Evolutionary conservation across 2,329 filamentous ascomycete genomes (phyloP).

Genomic region (Aspergillus sp.): DNA sequence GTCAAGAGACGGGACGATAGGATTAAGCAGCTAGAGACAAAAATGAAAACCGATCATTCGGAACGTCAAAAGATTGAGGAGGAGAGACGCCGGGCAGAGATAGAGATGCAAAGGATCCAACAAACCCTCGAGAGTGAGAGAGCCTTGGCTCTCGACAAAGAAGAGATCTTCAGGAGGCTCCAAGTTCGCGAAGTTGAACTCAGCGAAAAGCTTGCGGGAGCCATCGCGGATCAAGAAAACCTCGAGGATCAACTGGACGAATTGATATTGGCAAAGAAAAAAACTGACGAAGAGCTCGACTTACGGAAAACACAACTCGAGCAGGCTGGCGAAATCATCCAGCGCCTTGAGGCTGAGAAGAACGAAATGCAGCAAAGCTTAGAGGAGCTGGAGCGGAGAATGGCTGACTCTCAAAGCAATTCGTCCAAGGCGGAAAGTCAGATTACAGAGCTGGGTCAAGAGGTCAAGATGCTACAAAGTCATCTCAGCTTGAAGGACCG

Average conservation of each 20-base stretch:
- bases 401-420: conserved; percentile 68
- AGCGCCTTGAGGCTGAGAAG: conserved; percentile 83
- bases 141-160: conserved; percentile 93
- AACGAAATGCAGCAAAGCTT: conserved; percentile 68
- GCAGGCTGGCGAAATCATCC: conserved; percentile 85
- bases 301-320: conserved; percentile 79
- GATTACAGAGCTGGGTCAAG: conserved; percentile 74
- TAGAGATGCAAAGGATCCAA: conserved; percentile 85
- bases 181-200: conserved; percentile 89
- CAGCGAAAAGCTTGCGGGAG: conserved; percentile 86
- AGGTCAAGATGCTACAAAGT: conserved; percentile 88
- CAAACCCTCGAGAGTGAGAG: conserved; percentile 94
- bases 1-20: conserved; percentile 94
- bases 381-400: conserved; percentile 66
- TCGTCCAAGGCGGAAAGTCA: conserved; percentile 73
- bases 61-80: conserved; percentile 83
- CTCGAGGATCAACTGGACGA: conserved; percentile 92
- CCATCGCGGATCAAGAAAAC: conserved; percentile 89
- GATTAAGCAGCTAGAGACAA: conserved; percentile 82
- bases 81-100: conserved; percentile 80
- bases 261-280: conserved; percentile 84
- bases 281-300: conserved; percentile 80
- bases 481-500: conserved; percentile 85
- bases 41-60: conserved; percentile 73
- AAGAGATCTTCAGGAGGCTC: conserved; percentile 97